Evolutionary conservation across 2,329 filamentous ascomycete genomes (phyloP), one percentile per base, ranked within the genome.

Genomic region (Diaporthe caulivora): DNA sequence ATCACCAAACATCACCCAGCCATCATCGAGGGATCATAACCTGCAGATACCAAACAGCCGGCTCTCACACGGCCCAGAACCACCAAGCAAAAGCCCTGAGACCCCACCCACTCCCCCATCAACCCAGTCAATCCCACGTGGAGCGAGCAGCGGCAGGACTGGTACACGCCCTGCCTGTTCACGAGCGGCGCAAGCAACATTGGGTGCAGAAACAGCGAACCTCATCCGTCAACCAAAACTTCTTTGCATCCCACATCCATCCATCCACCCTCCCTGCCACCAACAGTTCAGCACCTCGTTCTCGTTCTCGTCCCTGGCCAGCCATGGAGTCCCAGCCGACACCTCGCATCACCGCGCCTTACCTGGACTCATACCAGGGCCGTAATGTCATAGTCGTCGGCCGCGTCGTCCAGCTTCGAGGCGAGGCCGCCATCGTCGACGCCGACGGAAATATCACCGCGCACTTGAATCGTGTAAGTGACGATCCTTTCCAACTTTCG

Each of bases 351-450:
- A 94, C 94, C 62, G 93, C 93, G 70, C 85, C 88, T 53, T 93
- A 96, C 84, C 92, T 98, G 73, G 91, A 95, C 81, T 88, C 88
- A 80, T 97, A 95, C 85, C 87, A 92, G 77, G 87, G 88, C 77
- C 89, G 90, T 77, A 94, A 93, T 75, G 94, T 98, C 76, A 95
- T 95, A 78, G 87, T 98, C 71, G 88, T 97, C 7, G 97, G 97
- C 79, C 95, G 93, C 79, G 95, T 98, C 60, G 89, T 90, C 5
- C 92, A 97, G 79, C 87, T 98, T 31, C 92, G 92, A 68, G 95
- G 95, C 77, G 94, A 97, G 69, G 89, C 90, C 67, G 96, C 95
- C 0, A 91, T 91, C 8, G 89, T 98, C 40, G 95, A 98, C 72
- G 92, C 94, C 8, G 92, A 91, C 34, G 96, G 96, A 0, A 89